Evolutionary conservation across 495 filamentous ascomycete species (phyloP), one percentile per base, ranked within the genome.

Genomic region (Aspergillus coremiiformis): DNA sequence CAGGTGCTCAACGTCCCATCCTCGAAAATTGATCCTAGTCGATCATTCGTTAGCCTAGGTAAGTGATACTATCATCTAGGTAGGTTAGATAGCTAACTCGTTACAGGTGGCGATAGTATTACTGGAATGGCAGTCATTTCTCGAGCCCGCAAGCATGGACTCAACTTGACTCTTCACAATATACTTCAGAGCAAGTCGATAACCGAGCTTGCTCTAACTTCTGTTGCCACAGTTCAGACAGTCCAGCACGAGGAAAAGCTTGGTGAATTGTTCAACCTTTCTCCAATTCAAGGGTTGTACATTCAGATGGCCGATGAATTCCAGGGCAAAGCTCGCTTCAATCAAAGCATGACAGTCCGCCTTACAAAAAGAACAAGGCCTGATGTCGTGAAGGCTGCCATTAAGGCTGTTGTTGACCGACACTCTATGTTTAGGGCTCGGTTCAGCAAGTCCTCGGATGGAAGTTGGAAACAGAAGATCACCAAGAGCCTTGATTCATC

Each of bases 351-450:
- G 30, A 71, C 84, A 2, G 67, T 90, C 11, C 73, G 78, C 4
- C 56, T 88, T 9, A 73, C 74, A 14, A 73, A 72, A 45, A 61
- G 57, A 3, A 70, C 81, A 23, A 65, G 75, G 7, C 53, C 73
- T 0, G 67, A 76, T n/a, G 74, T 77, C 1, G 52, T 89, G 9
- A 61, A 68, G 2, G 67, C 71, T 3, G 82, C 84, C 1, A 53
- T 85, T 23, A 74, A 76, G 41, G 73, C 80, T 5, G 66, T 87
- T 22, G 78, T 86, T 10, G 64, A 66, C 1, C 81, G 78, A 20
- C 86, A 90, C 52, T 71, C 82, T 11, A 89, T 89, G 84, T 73
- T 90, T 45, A 74, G 84, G 32, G 78, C 79, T 17, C 81, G 85
- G 4, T 87, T 86, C 58, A 70, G 49, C 39, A 69, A 64, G 24